Percentiles rank a stretch among this genome's conserved stretches.
Conservation (phyloP, 2,329 filamentous ascomycete genomes). For the Microcyclospora pomicola region DNA sequence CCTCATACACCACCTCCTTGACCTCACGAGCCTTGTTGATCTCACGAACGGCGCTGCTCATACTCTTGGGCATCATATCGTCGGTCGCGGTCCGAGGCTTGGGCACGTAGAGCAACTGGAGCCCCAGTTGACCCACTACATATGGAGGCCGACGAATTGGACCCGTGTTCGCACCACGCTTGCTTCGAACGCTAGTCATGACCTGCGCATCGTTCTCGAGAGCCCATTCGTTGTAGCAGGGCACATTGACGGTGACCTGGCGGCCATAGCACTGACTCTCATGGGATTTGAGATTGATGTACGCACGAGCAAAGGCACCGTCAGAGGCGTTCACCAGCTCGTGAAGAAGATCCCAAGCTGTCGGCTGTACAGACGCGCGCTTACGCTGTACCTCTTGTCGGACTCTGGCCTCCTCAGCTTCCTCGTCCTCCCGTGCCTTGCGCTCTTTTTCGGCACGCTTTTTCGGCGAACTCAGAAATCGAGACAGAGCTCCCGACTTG, state of each 20-base stretch:
- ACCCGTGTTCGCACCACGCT: conserved; percentile 39
- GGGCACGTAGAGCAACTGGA: conserved; percentile 89
- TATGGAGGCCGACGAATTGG: conserved; percentile 79
- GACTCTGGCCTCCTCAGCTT: conserved; percentile 37
- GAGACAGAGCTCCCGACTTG: conserved; percentile 81
- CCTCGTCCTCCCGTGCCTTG: conserved; percentile 68
- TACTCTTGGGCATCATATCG: conserved; percentile 98
- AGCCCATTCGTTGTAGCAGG: conserved; percentile 98
- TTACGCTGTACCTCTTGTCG: conserved; percentile 33
- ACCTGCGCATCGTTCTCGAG: conserved; percentile 61
- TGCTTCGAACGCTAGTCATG: conserved; percentile 85
- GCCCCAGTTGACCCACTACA: conserved; percentile 82
- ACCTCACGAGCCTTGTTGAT: conserved; percentile 80
- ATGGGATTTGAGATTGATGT: conserved; percentile 86
- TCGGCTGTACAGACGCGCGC: conserved; percentile 49
- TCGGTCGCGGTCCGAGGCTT: conserved; percentile 76
- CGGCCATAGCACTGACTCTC: conserved; percentile 79
- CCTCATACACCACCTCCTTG: conserved; percentile 63
- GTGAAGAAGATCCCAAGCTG: conserved; percentile 74
- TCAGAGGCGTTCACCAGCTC: conserved; percentile 73
- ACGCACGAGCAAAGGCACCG: conserved; percentile 86
- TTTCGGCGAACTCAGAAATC: conserved; percentile 86
- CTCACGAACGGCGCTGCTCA: conserved; percentile 91
- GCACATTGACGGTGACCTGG: conserved; percentile 74
- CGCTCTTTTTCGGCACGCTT: conserved; percentile 92